Conservation (phyloP, 192 early-diverging fungal species). For the Gaertneriomyces sp. region DNA sequence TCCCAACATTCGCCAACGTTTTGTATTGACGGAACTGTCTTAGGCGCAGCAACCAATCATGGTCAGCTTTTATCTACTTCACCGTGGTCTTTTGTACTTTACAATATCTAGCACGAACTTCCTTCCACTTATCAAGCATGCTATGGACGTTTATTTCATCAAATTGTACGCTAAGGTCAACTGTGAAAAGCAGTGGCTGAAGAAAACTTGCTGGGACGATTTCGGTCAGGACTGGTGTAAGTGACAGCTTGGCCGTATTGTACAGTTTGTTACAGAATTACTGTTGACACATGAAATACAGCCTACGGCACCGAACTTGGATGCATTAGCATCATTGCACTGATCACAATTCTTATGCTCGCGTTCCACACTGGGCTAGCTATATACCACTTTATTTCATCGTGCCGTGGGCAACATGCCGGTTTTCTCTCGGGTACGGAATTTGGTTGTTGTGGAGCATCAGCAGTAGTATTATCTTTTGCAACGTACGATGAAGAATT, state of each 20-base stretch:
- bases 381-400: constrained; percentile 31
- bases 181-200: constrained; percentile 38
- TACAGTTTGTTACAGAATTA: too few species aligned
- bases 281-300: too few species aligned
- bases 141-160: constrained; percentile 46
- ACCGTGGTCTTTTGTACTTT: constrained; percentile 49
- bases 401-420: constrained; percentile 28
- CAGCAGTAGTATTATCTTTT: constrained; percentile 42
- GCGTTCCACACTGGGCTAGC: constrained; percentile 43
- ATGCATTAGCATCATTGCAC: constrained; percentile 36
- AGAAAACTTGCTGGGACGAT: constrained; percentile 46
- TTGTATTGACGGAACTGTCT: too few species aligned
- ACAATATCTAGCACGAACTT: constrained; percentile 38
- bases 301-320: constrained; percentile 46
- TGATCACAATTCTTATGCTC: constrained; percentile 43
- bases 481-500: constrained; percentile 40
- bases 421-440: constrained; percentile 50
- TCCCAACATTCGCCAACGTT: too few species aligned
- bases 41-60: constrained; percentile 17
- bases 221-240: constrained; percentile 33
- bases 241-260: too few species aligned
- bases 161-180: constrained; percentile 13
- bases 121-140: constrained; percentile 47
- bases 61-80: constrained; percentile 48
- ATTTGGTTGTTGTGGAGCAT: constrained; percentile 48